Conservation (phyloP, 805 yeast species). For the Cyberlindnera maclurae region DNA sequence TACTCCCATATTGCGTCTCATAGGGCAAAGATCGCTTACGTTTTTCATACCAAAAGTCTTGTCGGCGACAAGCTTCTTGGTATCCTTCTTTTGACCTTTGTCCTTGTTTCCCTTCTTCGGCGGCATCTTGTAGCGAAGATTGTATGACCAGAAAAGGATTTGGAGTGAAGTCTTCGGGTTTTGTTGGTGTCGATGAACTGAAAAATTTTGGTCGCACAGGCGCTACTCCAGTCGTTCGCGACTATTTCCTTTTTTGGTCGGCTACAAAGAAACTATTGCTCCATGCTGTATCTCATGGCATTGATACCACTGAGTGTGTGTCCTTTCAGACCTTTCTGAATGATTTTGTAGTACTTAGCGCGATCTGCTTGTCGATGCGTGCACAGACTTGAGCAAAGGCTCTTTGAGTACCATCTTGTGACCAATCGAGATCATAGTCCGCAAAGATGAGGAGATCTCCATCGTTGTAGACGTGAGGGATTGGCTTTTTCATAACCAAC, state of each 20-base stretch:
- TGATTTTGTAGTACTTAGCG: background rate
- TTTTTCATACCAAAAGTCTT: slow-evolving; percentile 95
- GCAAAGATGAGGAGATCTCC: slow-evolving; percentile 3
- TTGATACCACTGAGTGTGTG: too few relatives aligned
- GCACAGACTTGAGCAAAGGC: background rate
- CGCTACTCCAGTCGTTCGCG: background rate
- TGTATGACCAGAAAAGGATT: background rate
- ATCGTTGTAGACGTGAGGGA: background rate
- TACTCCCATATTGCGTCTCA: background rate
- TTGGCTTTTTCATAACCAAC: slow-evolving; percentile 1
- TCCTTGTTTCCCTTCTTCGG: slow-evolving; percentile 65
- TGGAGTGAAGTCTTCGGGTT: background rate
- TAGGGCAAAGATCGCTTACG: slow-evolving; percentile 8
- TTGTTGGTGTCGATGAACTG: too few relatives aligned
- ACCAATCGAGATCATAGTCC: background rate
- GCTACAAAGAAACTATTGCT: too few relatives aligned
- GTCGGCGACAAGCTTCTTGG: slow-evolving; percentile 69
- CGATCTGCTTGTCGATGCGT: background rate
- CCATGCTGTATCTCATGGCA: too few relatives aligned
- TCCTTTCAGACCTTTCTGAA: background rate
- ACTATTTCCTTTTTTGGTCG: background rate
- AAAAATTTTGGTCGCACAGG: background rate
- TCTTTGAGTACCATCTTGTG: background rate
- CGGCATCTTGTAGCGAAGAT: slow-evolving; percentile 46
- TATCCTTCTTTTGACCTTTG: slow-evolving; percentile 41